A percentile compares a stretch with the other conserved stretches of the same genome.
Conservation (phyloP, 768 basidiomycete genomes). For the Wakefieldia striispora region DNA sequence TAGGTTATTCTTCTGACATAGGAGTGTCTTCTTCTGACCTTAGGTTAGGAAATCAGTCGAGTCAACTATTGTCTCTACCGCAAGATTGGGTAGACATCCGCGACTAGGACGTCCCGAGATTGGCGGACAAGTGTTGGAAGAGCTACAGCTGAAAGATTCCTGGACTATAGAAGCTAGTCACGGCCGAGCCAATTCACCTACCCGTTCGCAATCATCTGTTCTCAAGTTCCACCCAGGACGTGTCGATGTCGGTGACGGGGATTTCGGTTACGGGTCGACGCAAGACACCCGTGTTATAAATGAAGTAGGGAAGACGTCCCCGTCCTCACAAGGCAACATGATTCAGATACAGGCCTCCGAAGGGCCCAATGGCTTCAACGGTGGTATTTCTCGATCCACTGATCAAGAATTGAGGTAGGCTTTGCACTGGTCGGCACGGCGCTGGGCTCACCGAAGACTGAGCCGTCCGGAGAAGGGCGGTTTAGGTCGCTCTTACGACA, state of each 20-base stretch:
- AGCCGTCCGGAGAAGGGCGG: not conserved
- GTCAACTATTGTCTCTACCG: not conserved
- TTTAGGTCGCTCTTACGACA: not conserved
- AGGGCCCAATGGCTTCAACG: not conserved
- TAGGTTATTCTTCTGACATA: constrained; percentile 1
- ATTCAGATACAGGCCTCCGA: not conserved
- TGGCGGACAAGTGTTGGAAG: not conserved
- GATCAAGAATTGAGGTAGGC: constrained; percentile 1
- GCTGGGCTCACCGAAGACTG: constrained; percentile 2
- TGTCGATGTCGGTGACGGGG: not conserved
- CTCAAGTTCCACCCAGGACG: not conserved
- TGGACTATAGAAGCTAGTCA: not conserved
- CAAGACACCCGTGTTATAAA: not conserved
- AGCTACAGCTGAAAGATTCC: not conserved
- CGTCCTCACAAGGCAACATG: not conserved
- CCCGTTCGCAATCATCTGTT: not conserved
- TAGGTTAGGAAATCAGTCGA: not conserved
- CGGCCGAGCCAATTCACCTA: not conserved
- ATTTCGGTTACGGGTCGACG: not conserved
- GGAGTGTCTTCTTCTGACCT: not conserved
- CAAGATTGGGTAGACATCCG: not conserved
- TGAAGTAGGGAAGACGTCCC: not conserved
- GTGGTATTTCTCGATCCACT: not conserved
- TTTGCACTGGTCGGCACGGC: not conserved
- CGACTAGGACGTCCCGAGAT: not conserved